Percentiles rank a stretch among this genome's conserved stretches.
Evolutionary conservation across 441 rosid species (phyloP).

Genomic region (Syzygium malaccense): DNA sequence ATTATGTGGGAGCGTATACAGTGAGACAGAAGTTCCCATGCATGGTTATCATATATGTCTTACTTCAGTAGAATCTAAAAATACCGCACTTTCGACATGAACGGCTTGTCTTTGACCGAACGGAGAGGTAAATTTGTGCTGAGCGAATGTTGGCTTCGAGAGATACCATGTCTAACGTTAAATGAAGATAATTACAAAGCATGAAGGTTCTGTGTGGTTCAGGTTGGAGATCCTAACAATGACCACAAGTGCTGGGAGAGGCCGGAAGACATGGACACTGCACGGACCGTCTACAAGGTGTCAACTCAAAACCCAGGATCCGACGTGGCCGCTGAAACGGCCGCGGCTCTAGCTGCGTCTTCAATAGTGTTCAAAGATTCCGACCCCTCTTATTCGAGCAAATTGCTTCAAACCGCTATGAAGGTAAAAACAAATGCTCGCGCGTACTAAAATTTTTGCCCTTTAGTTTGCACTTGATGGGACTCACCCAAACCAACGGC

Average conservation of each 20-base stretch:
- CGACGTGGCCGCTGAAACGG: conserved; percentile 68
- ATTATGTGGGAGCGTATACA: neutral
- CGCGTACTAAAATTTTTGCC: neutral
- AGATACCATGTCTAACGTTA: neutral
- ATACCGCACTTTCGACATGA: neutral
- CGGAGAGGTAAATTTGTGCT: neutral
- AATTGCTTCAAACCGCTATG: conserved; percentile 45
- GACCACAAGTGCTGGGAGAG: conserved; percentile 76
- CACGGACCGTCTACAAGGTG: conserved; percentile 58
- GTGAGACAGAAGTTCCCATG: neutral
- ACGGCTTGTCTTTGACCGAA: neutral
- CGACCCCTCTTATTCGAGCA: conserved; percentile 53
- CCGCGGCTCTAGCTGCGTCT: conserved; percentile 70
- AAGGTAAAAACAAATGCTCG: conserved; percentile 13
- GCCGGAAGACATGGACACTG: conserved; percentile 76
- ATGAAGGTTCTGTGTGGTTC: conserved; percentile 1
- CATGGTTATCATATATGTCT: neutral
- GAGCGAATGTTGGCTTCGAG: neutral
- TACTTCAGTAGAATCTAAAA: neutral
- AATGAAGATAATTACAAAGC: neutral
- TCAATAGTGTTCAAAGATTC: conserved; percentile 61
- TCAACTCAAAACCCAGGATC: conserved; percentile 56
- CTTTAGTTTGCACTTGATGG: neutral
- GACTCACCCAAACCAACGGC: neutral
- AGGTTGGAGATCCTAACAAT: conserved; percentile 67